Base-by-base conservation (phyloP, 805 yeast species). In the Myxozyma lipomycoides region DNA sequence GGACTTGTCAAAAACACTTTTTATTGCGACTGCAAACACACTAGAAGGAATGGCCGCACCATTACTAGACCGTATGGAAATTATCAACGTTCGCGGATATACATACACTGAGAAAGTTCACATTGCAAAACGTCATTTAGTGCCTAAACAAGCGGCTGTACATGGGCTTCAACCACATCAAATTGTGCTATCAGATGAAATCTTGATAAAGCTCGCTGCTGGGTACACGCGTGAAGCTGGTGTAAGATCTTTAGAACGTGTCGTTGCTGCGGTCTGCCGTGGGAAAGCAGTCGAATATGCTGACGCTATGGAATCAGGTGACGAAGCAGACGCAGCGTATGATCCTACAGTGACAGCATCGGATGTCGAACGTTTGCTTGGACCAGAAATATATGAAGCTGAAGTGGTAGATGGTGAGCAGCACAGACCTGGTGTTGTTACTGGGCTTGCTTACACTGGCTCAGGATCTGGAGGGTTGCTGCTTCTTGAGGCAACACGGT, bases 11-110 rank as follows among this genome's bases (percentile, higher is more conserved):
- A 86, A 85, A 59, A 84, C 86, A 12, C 70, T 86, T 19, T 88
- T 88, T 62, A 77, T 88, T 46, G 90, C 95, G 61, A 88, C 96
- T 1, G 91, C 95, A 9, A 88, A 88, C 66, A 84, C 85, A 51
- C 75, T 83, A 24, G 76, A 79, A 57, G 78, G 81, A 21, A 76
- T 88, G 56, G 80, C 90, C 24, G 78, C 82, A 15, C 95, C 96
- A 4, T 73, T 88, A 48, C 74, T 84, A 49, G 95, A 88, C 66
- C 76, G 96, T 55, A 82, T 87, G 80, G 96, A 88, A 66, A 79
- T 82, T 61, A 84, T 88, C 53, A 82, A 82, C 46, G 72, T 88
- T 17, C 76, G 82, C 2, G 95, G 95, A 0, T 88, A 88, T 67
- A 87, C 86, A 36, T 81, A 82, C 60, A 75, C 78, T 53, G 96